Base-by-base conservation (phyloP, 1,284 basidiomycete species). In the Fomitopsis palustris region DNA sequence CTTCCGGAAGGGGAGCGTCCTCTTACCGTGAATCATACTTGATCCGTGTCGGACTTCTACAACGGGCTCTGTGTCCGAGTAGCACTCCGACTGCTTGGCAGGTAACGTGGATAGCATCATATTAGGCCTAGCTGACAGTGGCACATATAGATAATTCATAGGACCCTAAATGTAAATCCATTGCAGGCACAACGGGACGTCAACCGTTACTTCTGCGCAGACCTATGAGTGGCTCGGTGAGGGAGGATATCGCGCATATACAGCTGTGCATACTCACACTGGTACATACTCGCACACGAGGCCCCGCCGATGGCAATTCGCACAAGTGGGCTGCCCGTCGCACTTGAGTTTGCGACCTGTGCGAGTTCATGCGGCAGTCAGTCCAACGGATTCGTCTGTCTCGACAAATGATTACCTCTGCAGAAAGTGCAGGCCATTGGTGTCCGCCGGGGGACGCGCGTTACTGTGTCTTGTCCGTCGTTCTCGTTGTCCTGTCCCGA, bases 351-450 rank as follows among this genome's bases (percentile, higher is more conserved):
- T 68, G 21, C 67, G 65, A 10, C 63, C 67, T 68, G 49, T 23
- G 17, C 21, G 33, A 41, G 31, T 31, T 27, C 8, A 19, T 47
- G 21, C 19, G n/a, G 51, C 33, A 29, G 31, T 17, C 21, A 42
- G 43, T 38, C 14, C 29, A 47, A 29, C 5, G 21, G 21, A 17
- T 6, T 23, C 39, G 49, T 9, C 23, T 56, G n/a, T 12, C 9
- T 33, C 23, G 4, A 47, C 29, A 6, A 37, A 25, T n/a, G n/a
- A 1, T 23, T 37, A 68, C 67, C 67, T 65, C 67, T 64, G 58
- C 67, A 68, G 54, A 68, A 68, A 29, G 60, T 59, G 42, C 67
- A 68, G 2, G 67, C 67, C 65, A 68, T 68, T 4, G 67, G 63
- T 14, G 67, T 68, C 19, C 67, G 41, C 35, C 54, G 53, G 25